Percentiles rank a stretch among this genome's conserved stretches.
These are phyloP conservation scores for Sarocladiaceae sp. DNA, from an alignment of 2,329 filamentous ascomycete species.

Conservation along the genomic window DNA sequence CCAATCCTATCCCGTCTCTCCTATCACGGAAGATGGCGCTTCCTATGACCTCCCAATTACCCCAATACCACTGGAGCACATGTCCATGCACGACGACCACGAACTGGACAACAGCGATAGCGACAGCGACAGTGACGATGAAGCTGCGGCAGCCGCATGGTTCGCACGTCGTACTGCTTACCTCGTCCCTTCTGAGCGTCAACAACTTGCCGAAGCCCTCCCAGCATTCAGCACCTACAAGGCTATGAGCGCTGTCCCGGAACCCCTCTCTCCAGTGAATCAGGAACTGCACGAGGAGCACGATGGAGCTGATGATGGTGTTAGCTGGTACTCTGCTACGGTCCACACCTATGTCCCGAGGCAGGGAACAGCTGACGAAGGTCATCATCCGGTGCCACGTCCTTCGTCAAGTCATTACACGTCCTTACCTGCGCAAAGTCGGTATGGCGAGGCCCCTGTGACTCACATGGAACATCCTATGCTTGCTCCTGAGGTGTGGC, in stretches of 20 bases:
- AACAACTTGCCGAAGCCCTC: neutral
- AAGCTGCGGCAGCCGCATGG: neutral
- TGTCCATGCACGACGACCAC: neutral
- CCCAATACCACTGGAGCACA: neutral
- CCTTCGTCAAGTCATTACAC: neutral
- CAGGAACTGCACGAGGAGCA: too few relatives aligned
- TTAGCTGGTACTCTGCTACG: slow-evolving; percentile 2
- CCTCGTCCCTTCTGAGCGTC: neutral
- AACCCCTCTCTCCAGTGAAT: neutral
- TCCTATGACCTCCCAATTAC: neutral
- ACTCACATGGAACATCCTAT: neutral
- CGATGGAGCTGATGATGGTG: neutral
- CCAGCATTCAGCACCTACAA: neutral
- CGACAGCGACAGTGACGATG: neutral
- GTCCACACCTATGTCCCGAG: neutral
- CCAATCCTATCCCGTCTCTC: neutral
- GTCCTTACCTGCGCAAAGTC: neutral
- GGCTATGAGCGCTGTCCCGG: neutral
- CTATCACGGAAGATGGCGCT: neutral
- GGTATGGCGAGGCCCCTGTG: neutral
- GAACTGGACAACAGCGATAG: too few relatives aligned
- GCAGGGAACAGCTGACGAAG: neutral
- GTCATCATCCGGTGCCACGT: too few relatives aligned
- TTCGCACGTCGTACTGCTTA: neutral
- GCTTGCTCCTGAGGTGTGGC: neutral